A percentile compares a stretch with the other conserved stretches of the same genome.
Evolutionary conservation across 805 yeast species (phyloP).

Genomic region (Yarrowia sp.): DNA sequence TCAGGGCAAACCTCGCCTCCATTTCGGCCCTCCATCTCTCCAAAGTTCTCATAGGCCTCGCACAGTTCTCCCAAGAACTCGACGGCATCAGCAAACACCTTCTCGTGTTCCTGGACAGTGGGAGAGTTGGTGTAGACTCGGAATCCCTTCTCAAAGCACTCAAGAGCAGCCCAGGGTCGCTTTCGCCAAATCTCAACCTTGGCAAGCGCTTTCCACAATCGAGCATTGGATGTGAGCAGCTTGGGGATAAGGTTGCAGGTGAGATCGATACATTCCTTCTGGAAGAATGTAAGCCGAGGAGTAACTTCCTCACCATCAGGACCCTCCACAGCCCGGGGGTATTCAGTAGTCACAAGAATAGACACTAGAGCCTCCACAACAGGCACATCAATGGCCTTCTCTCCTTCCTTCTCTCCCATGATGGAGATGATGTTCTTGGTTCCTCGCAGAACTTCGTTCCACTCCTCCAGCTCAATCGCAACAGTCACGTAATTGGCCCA

Average conservation of each 20-base stretch:
- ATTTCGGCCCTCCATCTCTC: conserved; percentile 60
- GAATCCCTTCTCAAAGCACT: conserved; percentile 80
- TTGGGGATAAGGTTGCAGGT: conserved; percentile 65
- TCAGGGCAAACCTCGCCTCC: conserved; percentile 85
- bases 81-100: conserved; percentile 72
- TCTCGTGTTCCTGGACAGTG: conserved; percentile 57
- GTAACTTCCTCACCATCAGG: conserved; percentile 39
- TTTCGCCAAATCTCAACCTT: conserved; percentile 82
- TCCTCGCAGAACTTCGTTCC: conserved; percentile 84
- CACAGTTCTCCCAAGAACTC: conserved; percentile 73
- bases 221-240: conserved; percentile 59
- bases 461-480: conserved; percentile 75
- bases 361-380: conserved; percentile 71
- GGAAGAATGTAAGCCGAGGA: conserved; percentile 51
- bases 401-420: conserved; percentile 56
- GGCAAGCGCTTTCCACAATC: conserved; percentile 82
- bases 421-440: conserved; percentile 58
- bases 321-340: conserved; percentile 38
- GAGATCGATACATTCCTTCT: conserved; percentile 64
- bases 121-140: conserved; percentile 66
- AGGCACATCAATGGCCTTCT: conserved; percentile 66
- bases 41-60: conserved; percentile 81
- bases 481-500: conserved; percentile 85
- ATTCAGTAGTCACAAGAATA: conserved; percentile 52
- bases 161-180: conserved; percentile 84